These are phyloP conservation scores for Gracilaria vermiculophylla DNA, from an alignment of 23 red algal species.

Conservation along the genomic window DNA sequence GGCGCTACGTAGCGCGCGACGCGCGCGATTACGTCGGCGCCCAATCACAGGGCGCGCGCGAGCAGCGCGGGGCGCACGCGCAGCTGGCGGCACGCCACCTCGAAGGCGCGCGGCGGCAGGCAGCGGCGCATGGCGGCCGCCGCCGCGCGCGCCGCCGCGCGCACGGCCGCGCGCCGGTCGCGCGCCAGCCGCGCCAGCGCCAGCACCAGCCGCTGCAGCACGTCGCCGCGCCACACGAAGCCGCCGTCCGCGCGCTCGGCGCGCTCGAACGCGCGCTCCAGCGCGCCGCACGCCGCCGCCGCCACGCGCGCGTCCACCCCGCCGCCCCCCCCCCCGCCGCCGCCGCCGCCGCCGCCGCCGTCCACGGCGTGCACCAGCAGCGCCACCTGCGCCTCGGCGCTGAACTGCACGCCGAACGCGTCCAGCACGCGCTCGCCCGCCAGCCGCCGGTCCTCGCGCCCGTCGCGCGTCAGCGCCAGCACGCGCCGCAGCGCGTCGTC, in stretches of 20 bases:
- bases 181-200: not conserved
- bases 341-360: not conserved
- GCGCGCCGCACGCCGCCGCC: constrained; percentile 2
- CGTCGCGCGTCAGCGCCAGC: not conserved
- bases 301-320: constrained; percentile 15
- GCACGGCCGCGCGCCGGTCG: constrained; percentile 27
- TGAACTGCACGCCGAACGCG: constrained; percentile 51
- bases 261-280: constrained; percentile 26
- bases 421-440: constrained; percentile 24
- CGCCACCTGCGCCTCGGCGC: constrained; percentile 26
- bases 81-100: constrained; percentile 15
- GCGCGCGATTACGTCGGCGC: too few relatives aligned
- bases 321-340: not conserved
- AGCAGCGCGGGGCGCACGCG: not conserved
- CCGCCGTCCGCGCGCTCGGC: not conserved
- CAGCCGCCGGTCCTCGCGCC: constrained; percentile 22
- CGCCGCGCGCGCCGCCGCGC: not conserved
- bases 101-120: constrained; percentile 35
- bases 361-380: constrained; percentile 28
- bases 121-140: not conserved
- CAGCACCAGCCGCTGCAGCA: constrained; percentile 7
- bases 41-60: not conserved
- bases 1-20: not conserved
- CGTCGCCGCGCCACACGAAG: constrained; percentile 34
- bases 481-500: constrained; percentile 17